Percentiles rank a stretch among this genome's conserved stretches.
phyloP scores from a whole-genome alignment of 2,329 filamentous ascomycete genomes.

The Rutstroemia sp. region DNA sequence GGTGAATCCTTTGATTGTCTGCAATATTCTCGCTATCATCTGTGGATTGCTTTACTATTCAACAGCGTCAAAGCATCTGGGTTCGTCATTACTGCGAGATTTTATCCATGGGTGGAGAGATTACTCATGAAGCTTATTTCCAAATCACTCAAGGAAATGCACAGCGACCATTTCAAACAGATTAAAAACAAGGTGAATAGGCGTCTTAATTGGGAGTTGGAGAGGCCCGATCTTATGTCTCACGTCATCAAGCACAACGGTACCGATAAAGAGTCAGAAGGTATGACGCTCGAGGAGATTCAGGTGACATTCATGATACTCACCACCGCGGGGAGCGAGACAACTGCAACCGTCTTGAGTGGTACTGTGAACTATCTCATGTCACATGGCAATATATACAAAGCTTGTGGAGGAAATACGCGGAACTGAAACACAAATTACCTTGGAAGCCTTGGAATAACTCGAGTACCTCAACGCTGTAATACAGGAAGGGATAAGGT shows the following conservation, averaged over 20 bases:
- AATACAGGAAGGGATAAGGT: constrained; percentile 36
- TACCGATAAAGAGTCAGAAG: not conserved
- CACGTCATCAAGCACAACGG: constrained; percentile 1
- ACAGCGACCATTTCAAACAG: not conserved
- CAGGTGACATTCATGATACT: not conserved
- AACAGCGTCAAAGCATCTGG: constrained; percentile 11
- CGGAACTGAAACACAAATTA: not conserved
- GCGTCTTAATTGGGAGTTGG: not conserved
- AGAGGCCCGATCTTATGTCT: not conserved
- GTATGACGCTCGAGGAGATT: constrained; percentile 2
- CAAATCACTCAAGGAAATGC: not conserved
- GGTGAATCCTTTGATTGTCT: constrained; percentile 34
- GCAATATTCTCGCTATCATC: constrained; percentile 10
- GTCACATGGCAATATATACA: not conserved
- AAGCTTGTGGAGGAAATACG: not conserved
- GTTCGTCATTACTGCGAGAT: not conserved
- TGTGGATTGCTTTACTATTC: constrained; percentile 1
- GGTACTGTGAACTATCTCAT: not conserved
- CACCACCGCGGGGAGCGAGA: not conserved
- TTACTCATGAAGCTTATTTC: not conserved
- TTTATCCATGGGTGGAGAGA: not conserved
- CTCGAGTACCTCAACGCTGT: constrained; percentile 36
- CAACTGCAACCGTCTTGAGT: not conserved
- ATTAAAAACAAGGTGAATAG: not conserved
- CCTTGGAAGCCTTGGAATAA: not conserved